A percentile compares a stretch with the other conserved stretches of the same genome.
These are phyloP conservation scores for Podospora pseudopauciseta DNA, from an alignment of 495 filamentous ascomycete species.

Conservation along the genomic window DNA sequence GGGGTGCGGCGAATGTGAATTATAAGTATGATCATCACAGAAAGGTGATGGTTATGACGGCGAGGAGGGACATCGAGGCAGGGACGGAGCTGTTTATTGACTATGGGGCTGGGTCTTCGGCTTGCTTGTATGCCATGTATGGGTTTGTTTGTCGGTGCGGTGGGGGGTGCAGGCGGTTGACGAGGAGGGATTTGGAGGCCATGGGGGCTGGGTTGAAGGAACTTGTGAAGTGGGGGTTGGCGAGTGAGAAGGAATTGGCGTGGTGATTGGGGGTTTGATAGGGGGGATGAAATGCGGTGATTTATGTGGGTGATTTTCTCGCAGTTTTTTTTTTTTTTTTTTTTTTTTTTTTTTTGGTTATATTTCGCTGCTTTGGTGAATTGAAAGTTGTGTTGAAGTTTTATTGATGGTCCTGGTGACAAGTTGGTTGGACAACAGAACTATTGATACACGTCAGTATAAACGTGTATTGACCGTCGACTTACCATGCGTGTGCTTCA, in stretches of 20 bases:
- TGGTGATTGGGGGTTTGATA: neutral
- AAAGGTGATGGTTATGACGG: neutral
- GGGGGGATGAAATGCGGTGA: neutral
- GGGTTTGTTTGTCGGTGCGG: constrained; percentile 29
- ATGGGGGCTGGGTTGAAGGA: neutral
- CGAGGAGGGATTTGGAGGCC: constrained; percentile 9
- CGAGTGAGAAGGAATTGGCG: neutral
- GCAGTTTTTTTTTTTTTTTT: no score
- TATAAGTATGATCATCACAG: neutral
- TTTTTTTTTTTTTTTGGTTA: no score
- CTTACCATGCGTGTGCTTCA: no score
- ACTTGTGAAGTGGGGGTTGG: neutral
- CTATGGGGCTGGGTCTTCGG: constrained; percentile 22
- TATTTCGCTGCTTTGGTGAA: no score
- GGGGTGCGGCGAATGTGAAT: neutral
- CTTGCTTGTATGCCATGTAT: constrained; percentile 23
- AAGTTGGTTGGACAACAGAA: no score
- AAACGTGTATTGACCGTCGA: no score
- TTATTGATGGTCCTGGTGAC: no score
- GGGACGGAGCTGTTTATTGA: constrained; percentile 28
- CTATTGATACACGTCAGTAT: no score
- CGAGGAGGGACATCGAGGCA: neutral
- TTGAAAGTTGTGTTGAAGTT: no score
- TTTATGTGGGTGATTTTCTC: no score
- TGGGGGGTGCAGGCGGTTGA: constrained; percentile 21